Evolutionary conservation across 2,329 filamentous ascomycete species (phyloP), one percentile per base, ranked within the genome.

Genomic region (Cryphonectria parasitica): DNA sequence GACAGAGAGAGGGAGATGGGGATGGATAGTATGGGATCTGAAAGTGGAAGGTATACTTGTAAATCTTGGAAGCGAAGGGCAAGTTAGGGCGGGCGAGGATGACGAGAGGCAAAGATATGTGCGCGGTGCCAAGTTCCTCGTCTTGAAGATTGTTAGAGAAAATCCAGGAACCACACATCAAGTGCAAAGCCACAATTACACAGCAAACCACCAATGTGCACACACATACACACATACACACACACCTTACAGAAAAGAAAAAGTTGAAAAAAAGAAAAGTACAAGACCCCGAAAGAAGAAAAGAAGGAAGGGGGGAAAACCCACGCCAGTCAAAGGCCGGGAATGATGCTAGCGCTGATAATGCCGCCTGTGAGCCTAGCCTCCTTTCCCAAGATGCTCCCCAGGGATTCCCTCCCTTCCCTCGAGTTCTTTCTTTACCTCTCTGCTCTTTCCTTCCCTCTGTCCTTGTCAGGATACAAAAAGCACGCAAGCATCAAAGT

Each of bases 341-440:
- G 61, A 43, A 43, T 25, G 61, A 64, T 39, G 36, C 61, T 64
- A 43, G 61, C 61, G 61, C 61, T 64, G 61, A 64, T 45, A 39
- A 45, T 64, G 61, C 61, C 36, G 61, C 39, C 61, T 39, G 6
- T 28, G 54, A 58, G 54, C 15, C 28, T 58, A 58, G 54, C 54
- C 54, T 58, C 54, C 25, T 58, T 31, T 31, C 54, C 54, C 45
- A 49, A 31, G 2, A 58, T 31, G 54, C 54, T 34, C 34, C 52
- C 15, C 25, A 6, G 28, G 54, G 25, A 28, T 58, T 31, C 54
- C 54, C 54, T 31, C 54, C 54, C 54, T 58, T 58, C 52, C 10
- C 52, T 56, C 52, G 54, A 58, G 28, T 56, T 11, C 25, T 22
- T 31, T 8, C 7, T 49, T 49, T 8, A 22, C 45, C 17, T n/a